Conservation (phyloP, 2,329 filamentous ascomycete genomes). For the Beauveria medogensis region DNA sequence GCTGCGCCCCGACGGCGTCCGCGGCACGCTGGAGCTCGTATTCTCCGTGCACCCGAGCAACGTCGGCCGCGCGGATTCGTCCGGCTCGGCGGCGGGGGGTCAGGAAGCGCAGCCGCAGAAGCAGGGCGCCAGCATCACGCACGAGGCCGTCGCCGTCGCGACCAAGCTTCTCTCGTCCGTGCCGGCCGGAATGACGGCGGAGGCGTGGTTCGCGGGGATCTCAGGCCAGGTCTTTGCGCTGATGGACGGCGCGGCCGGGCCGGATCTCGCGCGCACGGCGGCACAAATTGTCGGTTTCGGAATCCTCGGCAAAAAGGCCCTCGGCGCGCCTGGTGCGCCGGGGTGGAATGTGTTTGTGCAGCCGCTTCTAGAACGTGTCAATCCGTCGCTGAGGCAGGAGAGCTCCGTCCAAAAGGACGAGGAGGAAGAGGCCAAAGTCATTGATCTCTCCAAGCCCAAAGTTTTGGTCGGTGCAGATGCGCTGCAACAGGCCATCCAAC, state of each 20-base stretch:
- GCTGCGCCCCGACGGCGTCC: slow-evolving; percentile 54
- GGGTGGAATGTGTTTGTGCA: slow-evolving; percentile 57
- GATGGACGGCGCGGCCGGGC: slow-evolving; percentile 44
- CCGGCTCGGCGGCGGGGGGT: slow-evolving; percentile 20
- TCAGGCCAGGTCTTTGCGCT: slow-evolving; percentile 53
- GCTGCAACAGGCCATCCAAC: slow-evolving; percentile 42
- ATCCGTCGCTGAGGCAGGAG: slow-evolving; percentile 28
- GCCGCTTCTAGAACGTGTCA: slow-evolving; percentile 47
- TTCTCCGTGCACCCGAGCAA: slow-evolving; percentile 58
- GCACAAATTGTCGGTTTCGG: slow-evolving; percentile 43
- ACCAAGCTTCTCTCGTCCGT: slow-evolving; percentile 53
- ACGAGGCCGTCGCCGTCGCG: slow-evolving; percentile 58
- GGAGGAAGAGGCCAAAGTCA: slow-evolving; percentile 26
- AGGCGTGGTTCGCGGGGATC: slow-evolving; percentile 53
- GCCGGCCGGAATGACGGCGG: slow-evolving; percentile 43
- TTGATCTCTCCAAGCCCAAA: slow-evolving; percentile 36
- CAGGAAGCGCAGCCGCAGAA: slow-evolving; percentile 46
- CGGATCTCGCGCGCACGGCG: slow-evolving; percentile 27
- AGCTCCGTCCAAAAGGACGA: slow-evolving; percentile 14
- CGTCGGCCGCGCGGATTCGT: slow-evolving; percentile 31
- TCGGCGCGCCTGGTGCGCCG: slow-evolving; percentile 52
- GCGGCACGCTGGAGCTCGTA: slow-evolving; percentile 62
- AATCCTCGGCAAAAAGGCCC: slow-evolving; percentile 54
- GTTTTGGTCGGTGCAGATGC: slow-evolving; percentile 39
- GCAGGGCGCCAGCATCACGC: slow-evolving; percentile 55